Percentiles rank a stretch among this genome's conserved stretches.
phyloP scores from a whole-genome alignment of 2,329 filamentous ascomycete species.

The Stenocarpella maydis region DNA sequence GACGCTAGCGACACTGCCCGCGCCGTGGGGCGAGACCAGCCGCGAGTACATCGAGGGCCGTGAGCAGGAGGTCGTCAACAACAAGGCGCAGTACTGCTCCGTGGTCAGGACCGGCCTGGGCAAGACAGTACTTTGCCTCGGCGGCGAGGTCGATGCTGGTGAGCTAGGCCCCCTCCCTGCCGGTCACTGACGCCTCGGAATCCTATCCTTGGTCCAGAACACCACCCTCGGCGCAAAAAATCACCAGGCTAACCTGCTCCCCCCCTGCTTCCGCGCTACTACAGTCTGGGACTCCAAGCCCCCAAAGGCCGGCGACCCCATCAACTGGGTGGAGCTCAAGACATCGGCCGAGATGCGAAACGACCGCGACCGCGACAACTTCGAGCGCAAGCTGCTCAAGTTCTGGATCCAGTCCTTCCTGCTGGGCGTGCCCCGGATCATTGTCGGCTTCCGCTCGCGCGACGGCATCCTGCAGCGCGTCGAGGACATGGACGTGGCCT shows the following conservation, averaged over 20 bases:
- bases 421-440: constrained; percentile 88
- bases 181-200: not conserved
- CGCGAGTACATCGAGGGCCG: constrained; percentile 82
- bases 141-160: constrained; percentile 93
- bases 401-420: constrained; percentile 98
- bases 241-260: not conserved
- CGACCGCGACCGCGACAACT: constrained; percentile 74
- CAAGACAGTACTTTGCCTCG: constrained; percentile 76
- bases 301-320: constrained; percentile 66
- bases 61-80: constrained; percentile 77
- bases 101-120: constrained; percentile 90
- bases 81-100: constrained; percentile 95
- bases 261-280: constrained; percentile 13
- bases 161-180: constrained; percentile 44
- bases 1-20: constrained; percentile 78
- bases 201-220: constrained; percentile 4
- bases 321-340: constrained; percentile 95
- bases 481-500: constrained; percentile 81
- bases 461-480: constrained; percentile 75
- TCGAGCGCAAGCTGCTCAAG: constrained; percentile 90
- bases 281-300: constrained; percentile 87
- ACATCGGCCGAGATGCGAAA: constrained; percentile 78
- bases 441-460: constrained; percentile 84
- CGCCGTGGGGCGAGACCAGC: constrained; percentile 75
- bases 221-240: not conserved